Conservation (phyloP, 1,284 basidiomycete species). For the Cystobasidiaceae sp. region DNA sequence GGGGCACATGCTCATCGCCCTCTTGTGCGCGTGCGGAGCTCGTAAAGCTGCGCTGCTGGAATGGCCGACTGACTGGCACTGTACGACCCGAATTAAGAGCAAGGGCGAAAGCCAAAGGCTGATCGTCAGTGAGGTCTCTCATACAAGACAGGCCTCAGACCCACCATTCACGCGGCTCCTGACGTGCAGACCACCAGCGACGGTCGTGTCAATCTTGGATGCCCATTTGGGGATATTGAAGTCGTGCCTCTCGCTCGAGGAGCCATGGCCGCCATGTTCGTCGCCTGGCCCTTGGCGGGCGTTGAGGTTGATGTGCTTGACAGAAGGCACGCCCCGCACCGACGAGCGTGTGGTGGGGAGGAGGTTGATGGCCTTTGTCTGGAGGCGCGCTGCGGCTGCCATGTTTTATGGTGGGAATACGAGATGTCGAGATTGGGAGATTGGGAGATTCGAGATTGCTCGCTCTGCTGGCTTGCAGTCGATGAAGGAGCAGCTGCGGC, state of each 20-base stretch:
- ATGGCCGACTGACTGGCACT: constrained; percentile 53
- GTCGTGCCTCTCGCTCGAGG: constrained; percentile 4
- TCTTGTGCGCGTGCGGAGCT: constrained; percentile 55
- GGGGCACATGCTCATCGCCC: constrained; percentile 37
- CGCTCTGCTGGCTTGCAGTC: too few relatives aligned
- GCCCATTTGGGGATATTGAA: constrained; percentile 35
- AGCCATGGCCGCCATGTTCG: constrained; percentile 54
- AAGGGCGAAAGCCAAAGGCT: too few relatives aligned
- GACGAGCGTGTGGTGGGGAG: constrained; percentile 72
- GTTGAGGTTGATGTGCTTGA: constrained; percentile 63
- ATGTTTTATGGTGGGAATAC: too few relatives aligned
- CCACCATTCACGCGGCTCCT: constrained; percentile 66
- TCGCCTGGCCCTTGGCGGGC: constrained; percentile 52
- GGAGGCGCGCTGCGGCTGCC: constrained; percentile 16
- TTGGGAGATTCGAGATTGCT: too few relatives aligned
- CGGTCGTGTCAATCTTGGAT: constrained; percentile 31
- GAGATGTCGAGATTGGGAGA: too few relatives aligned
- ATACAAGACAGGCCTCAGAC: too few relatives aligned
- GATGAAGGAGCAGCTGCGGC: too few relatives aligned
- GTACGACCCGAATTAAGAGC: not conserved
- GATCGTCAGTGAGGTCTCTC: too few relatives aligned
- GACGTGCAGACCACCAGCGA: constrained; percentile 56
- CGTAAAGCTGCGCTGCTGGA: constrained; percentile 56
- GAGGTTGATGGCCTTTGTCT: constrained; percentile 61
- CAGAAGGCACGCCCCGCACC: constrained; percentile 65